phyloP scores from a whole-genome alignment of 2,329 filamentous ascomycete genomes.

The Pseudocercospora eumusae region DNA sequence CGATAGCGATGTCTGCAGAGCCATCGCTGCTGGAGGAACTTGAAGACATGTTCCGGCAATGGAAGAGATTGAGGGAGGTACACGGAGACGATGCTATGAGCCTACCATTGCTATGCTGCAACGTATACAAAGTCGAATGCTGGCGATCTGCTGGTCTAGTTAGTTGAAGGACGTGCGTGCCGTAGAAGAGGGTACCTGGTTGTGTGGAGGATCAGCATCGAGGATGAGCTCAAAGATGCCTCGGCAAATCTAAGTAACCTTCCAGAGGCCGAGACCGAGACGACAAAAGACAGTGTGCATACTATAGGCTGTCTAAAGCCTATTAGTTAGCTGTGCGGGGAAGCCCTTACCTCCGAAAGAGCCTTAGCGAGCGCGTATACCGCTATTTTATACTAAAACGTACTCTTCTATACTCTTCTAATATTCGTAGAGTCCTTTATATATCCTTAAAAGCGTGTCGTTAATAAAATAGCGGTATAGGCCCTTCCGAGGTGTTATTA shows the following conservation, averaged over 20 bases:
- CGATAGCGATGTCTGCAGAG: constrained; percentile 48
- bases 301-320: too few relatives aligned
- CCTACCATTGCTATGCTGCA: neutral
- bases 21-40: constrained; percentile 5
- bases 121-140: neutral
- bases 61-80: neutral
- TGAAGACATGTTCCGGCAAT: constrained; percentile 16
- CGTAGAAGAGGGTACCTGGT: neutral
- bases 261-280: neutral
- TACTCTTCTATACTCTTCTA: too few relatives aligned
- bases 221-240: neutral
- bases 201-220: neutral
- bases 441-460: too few relatives aligned
- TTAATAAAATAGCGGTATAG: too few relatives aligned
- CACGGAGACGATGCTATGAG: neutral
- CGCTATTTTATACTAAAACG: too few relatives aligned
- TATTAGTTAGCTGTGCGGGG: too few relatives aligned
- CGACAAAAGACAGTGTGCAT: too few relatives aligned
- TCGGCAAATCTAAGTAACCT: neutral
- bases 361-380: too few relatives aligned
- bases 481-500: too few relatives aligned
- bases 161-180: neutral
- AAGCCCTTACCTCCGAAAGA: too few relatives aligned
- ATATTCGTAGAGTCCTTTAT: too few relatives aligned
- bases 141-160: neutral